These are phyloP conservation scores for Caryopteris hybrid DNA, from an alignment of 305 asterid species.

Conservation along the genomic window DNA sequence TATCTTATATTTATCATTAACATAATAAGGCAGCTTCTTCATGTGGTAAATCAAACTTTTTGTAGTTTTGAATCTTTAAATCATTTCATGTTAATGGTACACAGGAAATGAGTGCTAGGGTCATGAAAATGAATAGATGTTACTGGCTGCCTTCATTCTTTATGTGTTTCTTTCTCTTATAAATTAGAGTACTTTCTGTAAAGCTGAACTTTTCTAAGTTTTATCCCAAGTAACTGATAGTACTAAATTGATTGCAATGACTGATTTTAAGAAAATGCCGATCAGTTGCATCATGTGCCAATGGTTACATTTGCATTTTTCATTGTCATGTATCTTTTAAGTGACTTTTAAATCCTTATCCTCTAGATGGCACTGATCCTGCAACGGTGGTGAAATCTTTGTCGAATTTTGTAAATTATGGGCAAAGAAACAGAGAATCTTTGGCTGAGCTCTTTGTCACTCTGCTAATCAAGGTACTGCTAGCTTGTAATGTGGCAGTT, in stretches of 20 bases:
- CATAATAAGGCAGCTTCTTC: no score
- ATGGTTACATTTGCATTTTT: neutral
- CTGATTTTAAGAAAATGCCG: neutral
- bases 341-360: slow-evolving; percentile 13
- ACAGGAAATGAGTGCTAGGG: no score
- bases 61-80: no score
- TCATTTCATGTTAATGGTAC: no score
- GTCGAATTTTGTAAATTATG: slow-evolving; percentile 56
- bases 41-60: no score
- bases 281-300: neutral
- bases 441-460: slow-evolving; percentile 80
- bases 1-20: no score
- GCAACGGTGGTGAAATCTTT: slow-evolving; percentile 51
- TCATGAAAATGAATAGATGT: no score
- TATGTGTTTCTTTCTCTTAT: no score
- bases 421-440: slow-evolving; percentile 64
- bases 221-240: neutral
- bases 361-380: slow-evolving; percentile 75
- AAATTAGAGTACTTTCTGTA: no score
- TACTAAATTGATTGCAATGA: neutral
- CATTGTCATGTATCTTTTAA: slow-evolving; percentile 13
- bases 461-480: slow-evolving; percentile 68
- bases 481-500: neutral
- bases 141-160: no score
- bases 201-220: no score